phyloP scores from a whole-genome alignment of 2,329 filamentous ascomycete species.

The Penicillium digitatum region DNA sequence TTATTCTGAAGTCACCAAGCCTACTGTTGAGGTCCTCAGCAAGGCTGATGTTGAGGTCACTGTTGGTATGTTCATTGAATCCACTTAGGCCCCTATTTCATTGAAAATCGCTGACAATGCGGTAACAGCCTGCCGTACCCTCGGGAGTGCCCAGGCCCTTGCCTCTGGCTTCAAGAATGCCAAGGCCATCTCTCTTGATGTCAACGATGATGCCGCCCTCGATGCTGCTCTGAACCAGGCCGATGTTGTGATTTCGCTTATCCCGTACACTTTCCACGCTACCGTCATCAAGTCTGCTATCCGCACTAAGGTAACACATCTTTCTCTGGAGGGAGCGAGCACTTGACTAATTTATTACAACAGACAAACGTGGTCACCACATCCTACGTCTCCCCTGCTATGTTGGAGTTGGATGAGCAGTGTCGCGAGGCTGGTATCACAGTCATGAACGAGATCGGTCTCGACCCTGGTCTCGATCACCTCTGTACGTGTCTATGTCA shows the following conservation, averaged over 20 bases:
- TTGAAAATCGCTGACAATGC: neutral
- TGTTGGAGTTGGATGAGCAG: conserved; percentile 79
- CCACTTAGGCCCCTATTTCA: neutral
- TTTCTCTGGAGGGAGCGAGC: neutral
- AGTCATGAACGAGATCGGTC: conserved; percentile 94
- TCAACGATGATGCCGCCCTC: conserved; percentile 69
- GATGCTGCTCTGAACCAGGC: conserved; percentile 76
- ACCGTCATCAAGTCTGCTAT: conserved; percentile 91
- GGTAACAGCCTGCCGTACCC: conserved; percentile 69
- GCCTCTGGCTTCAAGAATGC: conserved; percentile 68
- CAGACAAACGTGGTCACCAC: conserved; percentile 92
- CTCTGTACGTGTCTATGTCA: conserved; percentile 14
- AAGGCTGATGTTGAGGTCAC: conserved; percentile 60
- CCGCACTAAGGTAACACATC: conserved; percentile 57
- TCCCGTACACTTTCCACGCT: conserved; percentile 88
- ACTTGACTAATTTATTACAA: neutral
- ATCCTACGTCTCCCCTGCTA: conserved; percentile 85
- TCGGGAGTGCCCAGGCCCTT: conserved; percentile 72
- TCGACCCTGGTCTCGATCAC: conserved; percentile 21
- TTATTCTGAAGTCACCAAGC: conserved; percentile 51
- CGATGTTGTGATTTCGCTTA: conserved; percentile 75
- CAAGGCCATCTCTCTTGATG: conserved; percentile 76
- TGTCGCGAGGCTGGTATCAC: conserved; percentile 90
- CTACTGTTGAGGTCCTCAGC: conserved; percentile 61
- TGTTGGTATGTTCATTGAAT: conserved; percentile 51